phyloP scores from a whole-genome alignment of 208 protist species.

The Wallacemonas sp. region DNA sequence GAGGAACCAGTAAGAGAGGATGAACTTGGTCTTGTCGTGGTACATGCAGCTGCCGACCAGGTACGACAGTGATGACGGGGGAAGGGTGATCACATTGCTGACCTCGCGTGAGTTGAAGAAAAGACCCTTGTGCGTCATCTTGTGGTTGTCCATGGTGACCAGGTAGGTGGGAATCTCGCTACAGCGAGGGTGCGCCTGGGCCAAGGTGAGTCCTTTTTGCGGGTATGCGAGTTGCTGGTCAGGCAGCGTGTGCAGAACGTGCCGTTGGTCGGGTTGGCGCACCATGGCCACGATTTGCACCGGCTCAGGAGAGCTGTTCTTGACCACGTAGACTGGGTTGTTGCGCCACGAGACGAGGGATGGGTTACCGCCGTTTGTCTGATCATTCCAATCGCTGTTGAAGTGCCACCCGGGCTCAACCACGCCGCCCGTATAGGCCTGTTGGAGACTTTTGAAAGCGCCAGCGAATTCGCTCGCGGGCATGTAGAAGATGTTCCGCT shows the following conservation, averaged over 20 bases:
- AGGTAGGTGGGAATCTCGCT: constrained; percentile 42
- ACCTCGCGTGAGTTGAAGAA: constrained; percentile 47
- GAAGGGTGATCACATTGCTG: constrained; percentile 42
- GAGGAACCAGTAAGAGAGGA: constrained; percentile 66
- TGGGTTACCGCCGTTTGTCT: constrained; percentile 67
- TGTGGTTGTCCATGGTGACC: constrained; percentile 66
- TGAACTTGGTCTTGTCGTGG: constrained; percentile 46
- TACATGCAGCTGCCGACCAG: constrained; percentile 48
- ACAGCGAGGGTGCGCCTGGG: constrained; percentile 19
- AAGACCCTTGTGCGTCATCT: constrained; percentile 37
- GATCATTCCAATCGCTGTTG: constrained; percentile 72
- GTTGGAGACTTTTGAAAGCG: constrained; percentile 35
- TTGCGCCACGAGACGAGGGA: constrained; percentile 62
- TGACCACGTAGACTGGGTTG: constrained; percentile 68
- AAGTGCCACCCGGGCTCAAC: constrained; percentile 58
- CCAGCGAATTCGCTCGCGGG: constrained; percentile 36
- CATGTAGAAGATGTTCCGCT: constrained; percentile 40
- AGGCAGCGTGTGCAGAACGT: constrained; percentile 37
- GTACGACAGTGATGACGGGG: constrained; percentile 55
- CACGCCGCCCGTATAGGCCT: constrained; percentile 34
- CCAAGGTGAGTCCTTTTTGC: constrained; percentile 40
- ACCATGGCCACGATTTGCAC: constrained; percentile 54
- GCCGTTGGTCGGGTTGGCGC: constrained; percentile 59
- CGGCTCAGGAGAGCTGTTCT: constrained; percentile 31
- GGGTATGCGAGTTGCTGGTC: constrained; percentile 37